Evolutionary conservation across 1,284 basidiomycete species (phyloP), one percentile per base, ranked within the genome.

Genomic region (Apiotrichum montevideense): DNA sequence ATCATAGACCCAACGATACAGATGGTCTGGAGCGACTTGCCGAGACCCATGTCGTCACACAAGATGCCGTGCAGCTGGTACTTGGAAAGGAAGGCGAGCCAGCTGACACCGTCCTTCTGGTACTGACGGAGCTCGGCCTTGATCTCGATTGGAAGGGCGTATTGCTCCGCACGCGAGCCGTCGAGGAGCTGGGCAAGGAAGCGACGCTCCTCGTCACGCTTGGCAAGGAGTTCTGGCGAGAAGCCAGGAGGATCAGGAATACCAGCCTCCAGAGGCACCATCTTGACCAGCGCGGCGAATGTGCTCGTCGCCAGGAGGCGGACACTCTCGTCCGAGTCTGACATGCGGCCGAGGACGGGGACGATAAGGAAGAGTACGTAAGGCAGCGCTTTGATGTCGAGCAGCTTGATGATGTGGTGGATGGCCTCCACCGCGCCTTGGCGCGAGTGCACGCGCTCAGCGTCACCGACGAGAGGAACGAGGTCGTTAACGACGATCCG

Each of bases 1-100:
- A 96, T 92, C 77, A 95, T 97, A 78, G 90, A 87, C 1, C 92
- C 90, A 33, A 99, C 80, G 62, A 99, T 98, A 70, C 93, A 96
- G 67, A 99, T 98, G 0, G 95, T 96, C 76, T 99, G 96, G 13
- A 98, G 79, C 1, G 94, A 98, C 80, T 99, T 99, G 34, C 96
- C 96, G 6, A 99, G 84, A 63, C 96, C 96, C 95, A 98, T 98
- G 71, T 98, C 90, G 72, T 99, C 96, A 73, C 96, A 99, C 35
- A 99, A 84, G 66, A 98, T 92, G 21, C 96, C 96, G 74, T 99
- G 96, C 5, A 99, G 78, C 73, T 98, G 96, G 70, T 95, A 98
- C 74, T 95, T 79, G 35, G 93, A 89, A 44, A 99, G 81, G 80
- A 99, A 99, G 0, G 96, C 96, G 47, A 99, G 81, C 96, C 96